Base-by-base conservation (phyloP, 2,329 filamentous ascomycete species). In the Aspergillus melleus region DNA sequence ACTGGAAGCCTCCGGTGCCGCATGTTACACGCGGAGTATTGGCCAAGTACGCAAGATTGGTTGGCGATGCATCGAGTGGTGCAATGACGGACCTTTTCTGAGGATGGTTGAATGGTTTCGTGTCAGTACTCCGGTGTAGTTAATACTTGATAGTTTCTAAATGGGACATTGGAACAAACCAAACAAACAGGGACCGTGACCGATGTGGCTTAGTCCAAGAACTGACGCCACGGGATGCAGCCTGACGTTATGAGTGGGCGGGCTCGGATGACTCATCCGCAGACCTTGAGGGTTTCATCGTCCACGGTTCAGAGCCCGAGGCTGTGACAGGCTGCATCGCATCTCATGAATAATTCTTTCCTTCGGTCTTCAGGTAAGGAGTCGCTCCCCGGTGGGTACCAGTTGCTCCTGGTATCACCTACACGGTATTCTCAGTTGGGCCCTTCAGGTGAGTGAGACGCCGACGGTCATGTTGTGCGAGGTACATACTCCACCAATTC, bases 21-120 rank as follows among this genome's bases (percentile, higher is more conserved):
- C 84, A 85, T 62, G 91, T 96, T 10, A 92, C 88, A 67, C 86
- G 94, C 58, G 94, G 94, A 44, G 89, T 89, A 46, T 72, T 98
- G 79, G 93, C 91, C 5, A 98, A 98, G 82, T 98, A 98, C 80
- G 90, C 90, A 6, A 80, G 85, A 49, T 76, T 97, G 70, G 94
- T 98, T 0, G 90, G 92, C 1, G 93, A 97, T 84, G 94, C 94
- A 11, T 94, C 90, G 74, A 90, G 94, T 70, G 94, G 94, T 5
- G 92, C 92, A 9, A 90, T 96, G 77, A 96, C 93, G 44, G 93
- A 96, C 80, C 73, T 88, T 58, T 90, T 88, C 61, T 86, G 59
- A 44, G 19, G 29, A 42, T 24, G 8, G 19, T 47, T 47, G 11
- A n/a, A 36, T 36, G 11, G 10, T 5, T 36, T 4, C 11, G 11